Percentiles rank a stretch among this genome's conserved stretches.
Evolutionary conservation across 2,329 filamentous ascomycete genomes (phyloP).

Genomic region (Scedosporium boydii): DNA sequence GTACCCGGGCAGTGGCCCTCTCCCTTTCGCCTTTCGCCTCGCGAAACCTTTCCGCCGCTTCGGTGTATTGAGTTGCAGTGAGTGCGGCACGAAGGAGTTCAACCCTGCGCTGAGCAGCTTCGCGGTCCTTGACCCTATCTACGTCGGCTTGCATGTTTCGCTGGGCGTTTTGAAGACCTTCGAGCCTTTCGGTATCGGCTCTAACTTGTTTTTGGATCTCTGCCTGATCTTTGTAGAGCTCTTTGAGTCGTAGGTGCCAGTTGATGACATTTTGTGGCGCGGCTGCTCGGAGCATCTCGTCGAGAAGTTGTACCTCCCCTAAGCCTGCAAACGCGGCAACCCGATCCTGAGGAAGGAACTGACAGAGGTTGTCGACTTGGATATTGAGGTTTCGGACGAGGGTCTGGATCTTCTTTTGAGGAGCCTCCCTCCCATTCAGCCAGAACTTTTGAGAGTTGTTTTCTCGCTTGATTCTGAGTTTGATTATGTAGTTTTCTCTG

Average conservation of each 20-base stretch:
- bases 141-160: conserved; percentile 70
- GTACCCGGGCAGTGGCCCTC: conserved; percentile 45
- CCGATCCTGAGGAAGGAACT: conserved; percentile 92
- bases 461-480: conserved; percentile 68
- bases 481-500: conserved; percentile 60
- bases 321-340: conserved; percentile 89
- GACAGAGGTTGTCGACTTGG: conserved; percentile 94
- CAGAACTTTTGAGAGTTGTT: conserved; percentile 74
- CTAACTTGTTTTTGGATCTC: conserved; percentile 51
- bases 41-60: conserved; percentile 22
- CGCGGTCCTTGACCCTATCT: conserved; percentile 68
- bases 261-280: conserved; percentile 71
- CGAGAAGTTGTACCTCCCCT: conserved; percentile 69
- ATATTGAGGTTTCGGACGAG: conserved; percentile 69
- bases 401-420: conserved; percentile 54
- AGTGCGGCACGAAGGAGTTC: conserved; percentile 55
- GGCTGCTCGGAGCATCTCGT: conserved; percentile 80
- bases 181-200: conserved; percentile 51
- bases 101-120: conserved; percentile 55
- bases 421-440: conserved; percentile 57
- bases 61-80: conserved; percentile 55
- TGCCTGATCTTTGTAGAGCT: conserved; percentile 46
- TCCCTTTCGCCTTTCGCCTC: conserved; percentile 44
- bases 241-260: conserved; percentile 68
- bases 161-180: conserved; percentile 57